phyloP scores from a whole-genome alignment of 1,139 yeast genomes.

The Taiozyma sp. region DNA sequence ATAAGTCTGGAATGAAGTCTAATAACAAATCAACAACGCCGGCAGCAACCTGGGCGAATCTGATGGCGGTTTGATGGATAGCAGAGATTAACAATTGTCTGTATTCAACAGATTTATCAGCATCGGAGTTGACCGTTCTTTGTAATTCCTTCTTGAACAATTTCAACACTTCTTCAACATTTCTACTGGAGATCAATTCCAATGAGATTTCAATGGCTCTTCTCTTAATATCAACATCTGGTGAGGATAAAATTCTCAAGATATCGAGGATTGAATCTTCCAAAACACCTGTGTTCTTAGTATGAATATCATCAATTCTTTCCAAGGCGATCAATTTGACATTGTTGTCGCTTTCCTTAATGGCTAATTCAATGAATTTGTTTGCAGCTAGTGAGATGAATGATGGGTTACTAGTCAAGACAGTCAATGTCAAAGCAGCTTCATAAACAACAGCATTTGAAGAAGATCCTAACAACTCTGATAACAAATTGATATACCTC shows the following conservation, averaged over 20 bases:
- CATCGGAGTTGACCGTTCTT: slow-evolving; percentile 61
- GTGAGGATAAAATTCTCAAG: slow-evolving; percentile 76
- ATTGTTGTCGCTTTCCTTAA: slow-evolving; percentile 88
- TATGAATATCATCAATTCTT: slow-evolving; percentile 72
- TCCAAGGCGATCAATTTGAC: slow-evolving; percentile 90
- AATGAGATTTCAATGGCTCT: slow-evolving; percentile 83
- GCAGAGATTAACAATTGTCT: slow-evolving; percentile 85
- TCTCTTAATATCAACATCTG: slow-evolving; percentile 85
- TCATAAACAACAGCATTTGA: slow-evolving; percentile 83
- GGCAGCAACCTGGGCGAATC: slow-evolving; percentile 87
- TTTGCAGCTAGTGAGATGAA: slow-evolving; percentile 72
- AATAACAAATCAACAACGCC: slow-evolving; percentile 83
- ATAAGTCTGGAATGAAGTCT: slow-evolving; percentile 81
- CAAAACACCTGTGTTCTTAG: slow-evolving; percentile 73
- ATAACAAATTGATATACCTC: slow-evolving; percentile 67
- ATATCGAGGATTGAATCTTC: slow-evolving; percentile 85
- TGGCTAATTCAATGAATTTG: slow-evolving; percentile 83
- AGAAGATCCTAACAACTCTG: slow-evolving; percentile 66
- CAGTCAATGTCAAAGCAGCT: slow-evolving; percentile 82
- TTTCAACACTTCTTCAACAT: slow-evolving; percentile 91
- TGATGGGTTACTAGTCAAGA: slow-evolving; percentile 61
- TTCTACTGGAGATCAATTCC: slow-evolving; percentile 75
- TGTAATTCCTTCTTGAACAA: slow-evolving; percentile 88
- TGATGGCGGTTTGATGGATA: slow-evolving; percentile 84
- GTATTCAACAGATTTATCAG: slow-evolving; percentile 79